These are phyloP conservation scores for Phyllosticta ampelicida DNA, from an alignment of 2,329 filamentous ascomycete genomes.

Conservation along the genomic window DNA sequence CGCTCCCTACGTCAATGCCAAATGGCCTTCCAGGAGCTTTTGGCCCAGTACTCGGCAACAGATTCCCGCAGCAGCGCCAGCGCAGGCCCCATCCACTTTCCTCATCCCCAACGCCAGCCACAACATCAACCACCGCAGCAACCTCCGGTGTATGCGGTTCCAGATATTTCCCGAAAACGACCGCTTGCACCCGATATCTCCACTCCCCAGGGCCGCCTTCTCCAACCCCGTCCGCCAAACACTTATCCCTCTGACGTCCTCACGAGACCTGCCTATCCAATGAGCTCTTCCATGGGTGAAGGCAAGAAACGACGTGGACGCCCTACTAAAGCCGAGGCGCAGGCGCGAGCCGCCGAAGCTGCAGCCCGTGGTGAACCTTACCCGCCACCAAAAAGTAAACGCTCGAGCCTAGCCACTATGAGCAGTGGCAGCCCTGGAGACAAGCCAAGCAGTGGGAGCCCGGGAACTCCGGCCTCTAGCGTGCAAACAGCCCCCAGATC, in stretches of 20 bases:
- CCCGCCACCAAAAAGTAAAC: conserved; percentile 24
- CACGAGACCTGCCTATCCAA: conserved; percentile 20
- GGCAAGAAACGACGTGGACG: conserved; percentile 38
- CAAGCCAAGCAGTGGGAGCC: conserved; percentile 9
- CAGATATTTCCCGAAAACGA: conserved; percentile 26
- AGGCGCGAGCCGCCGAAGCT: conserved; percentile 33
- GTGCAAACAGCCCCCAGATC: conserved; percentile 13
- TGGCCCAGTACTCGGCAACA: conserved; percentile 16
- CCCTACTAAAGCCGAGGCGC: conserved; percentile 37
- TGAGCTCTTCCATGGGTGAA: conserved; percentile 21
- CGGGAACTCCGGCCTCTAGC: conserved; percentile 15
- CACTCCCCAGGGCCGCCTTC: conserved; percentile 29
- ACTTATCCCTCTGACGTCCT: conserved; percentile 23
- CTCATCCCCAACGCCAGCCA: conserved; percentile 20
- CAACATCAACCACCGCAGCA: conserved; percentile 17
- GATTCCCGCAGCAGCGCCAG: conserved; percentile 8
- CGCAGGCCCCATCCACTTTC: conserved; percentile 10
- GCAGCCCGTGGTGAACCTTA: conserved; percentile 29
- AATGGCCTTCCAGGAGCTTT: conserved; percentile 23
- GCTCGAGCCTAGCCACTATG: conserved; percentile 18
- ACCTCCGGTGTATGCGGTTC: conserved; percentile 22
- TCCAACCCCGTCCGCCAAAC: conserved; percentile 35
- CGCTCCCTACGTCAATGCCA: conserved; percentile 28
- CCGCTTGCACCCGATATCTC: conserved; percentile 21
- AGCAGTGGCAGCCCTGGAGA: conserved; percentile 17